Conservation (phyloP, 352 stramenopile species). For the Lagenidium giganteum region DNA sequence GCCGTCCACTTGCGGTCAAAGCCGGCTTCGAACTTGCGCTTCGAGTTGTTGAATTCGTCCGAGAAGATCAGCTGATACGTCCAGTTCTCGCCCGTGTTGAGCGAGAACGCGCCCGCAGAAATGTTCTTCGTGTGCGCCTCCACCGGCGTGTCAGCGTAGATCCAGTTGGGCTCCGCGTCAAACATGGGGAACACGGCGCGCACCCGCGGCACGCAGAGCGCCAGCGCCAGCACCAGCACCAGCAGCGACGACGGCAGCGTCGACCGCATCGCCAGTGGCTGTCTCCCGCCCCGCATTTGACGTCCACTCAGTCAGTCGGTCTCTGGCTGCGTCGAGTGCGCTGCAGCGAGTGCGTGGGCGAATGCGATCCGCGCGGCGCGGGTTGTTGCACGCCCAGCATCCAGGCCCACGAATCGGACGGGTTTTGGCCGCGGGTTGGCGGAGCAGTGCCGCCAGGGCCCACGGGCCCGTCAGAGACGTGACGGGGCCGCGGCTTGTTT, state of each 20-base stretch:
- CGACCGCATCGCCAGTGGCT: slow-evolving; percentile 2
- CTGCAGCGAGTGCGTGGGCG: slow-evolving; percentile 1
- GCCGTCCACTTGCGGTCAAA: slow-evolving; percentile 95
- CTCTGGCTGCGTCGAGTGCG: background rate
- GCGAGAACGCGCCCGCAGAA: slow-evolving; percentile 25
- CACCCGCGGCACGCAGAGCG: slow-evolving; percentile 14
- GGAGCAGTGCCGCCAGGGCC: no score
- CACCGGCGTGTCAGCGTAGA: slow-evolving; percentile 72
- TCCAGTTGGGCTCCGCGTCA: slow-evolving; percentile 45
- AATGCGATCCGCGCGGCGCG: slow-evolving; percentile 1
- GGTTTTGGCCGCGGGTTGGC: no score
- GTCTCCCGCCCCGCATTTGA: no score
- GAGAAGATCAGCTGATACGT: slow-evolving; percentile 91
- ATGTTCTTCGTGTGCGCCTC: slow-evolving; percentile 40
- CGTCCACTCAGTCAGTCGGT: background rate
- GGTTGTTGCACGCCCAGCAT: no score
- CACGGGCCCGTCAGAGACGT: no score
- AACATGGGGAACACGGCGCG: slow-evolving; percentile 30
- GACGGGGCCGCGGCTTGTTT: no score
- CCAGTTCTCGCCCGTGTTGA: slow-evolving; percentile 26
- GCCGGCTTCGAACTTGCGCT: slow-evolving; percentile 91
- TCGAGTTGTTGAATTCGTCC: slow-evolving; percentile 95
- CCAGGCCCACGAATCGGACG: no score
- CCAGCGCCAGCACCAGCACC: slow-evolving; percentile 13
- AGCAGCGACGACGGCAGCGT: slow-evolving; percentile 16